Conservation (phyloP, 805 yeast species). For the Ogataea methanolica region DNA sequence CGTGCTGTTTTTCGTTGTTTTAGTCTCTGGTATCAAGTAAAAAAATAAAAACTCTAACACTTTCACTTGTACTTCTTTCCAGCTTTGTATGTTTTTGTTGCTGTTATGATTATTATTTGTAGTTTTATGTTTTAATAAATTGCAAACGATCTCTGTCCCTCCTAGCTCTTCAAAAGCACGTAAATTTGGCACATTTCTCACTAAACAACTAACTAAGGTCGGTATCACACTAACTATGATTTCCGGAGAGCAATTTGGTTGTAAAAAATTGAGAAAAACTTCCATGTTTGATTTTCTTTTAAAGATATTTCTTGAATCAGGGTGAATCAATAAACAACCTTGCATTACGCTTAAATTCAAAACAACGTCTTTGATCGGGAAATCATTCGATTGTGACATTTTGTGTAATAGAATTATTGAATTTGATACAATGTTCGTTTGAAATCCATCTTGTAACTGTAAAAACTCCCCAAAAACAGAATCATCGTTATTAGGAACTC, state of each 20-base stretch:
- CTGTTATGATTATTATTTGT: neutral
- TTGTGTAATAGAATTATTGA: slow-evolving; percentile 27
- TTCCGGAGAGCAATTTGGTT: neutral
- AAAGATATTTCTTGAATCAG: slow-evolving; percentile 48
- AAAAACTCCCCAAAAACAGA: slow-evolving; percentile 36
- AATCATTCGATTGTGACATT: slow-evolving; percentile 5
- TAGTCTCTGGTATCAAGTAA: slow-evolving; percentile 60
- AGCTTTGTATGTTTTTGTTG: slow-evolving; percentile 12
- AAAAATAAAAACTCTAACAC: slow-evolving; percentile 66
- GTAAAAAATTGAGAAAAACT: slow-evolving; percentile 25
- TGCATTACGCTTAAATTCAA: slow-evolving; percentile 40
- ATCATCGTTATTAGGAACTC: slow-evolving; percentile 23
- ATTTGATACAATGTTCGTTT: slow-evolving; percentile 42
- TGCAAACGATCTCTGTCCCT: slow-evolving; percentile 53
- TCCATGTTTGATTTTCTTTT: slow-evolving; percentile 37
- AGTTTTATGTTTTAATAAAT: slow-evolving; percentile 30
- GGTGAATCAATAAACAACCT: slow-evolving; percentile 58
- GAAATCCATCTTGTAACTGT: slow-evolving; percentile 47
- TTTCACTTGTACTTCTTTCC: slow-evolving; percentile 56
- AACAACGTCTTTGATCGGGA: slow-evolving; percentile 6
- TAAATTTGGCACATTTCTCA: slow-evolving; percentile 51
- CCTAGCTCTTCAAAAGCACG: slow-evolving; percentile 52
- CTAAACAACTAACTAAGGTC: slow-evolving; percentile 52
- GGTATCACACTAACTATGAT: slow-evolving; percentile 33
- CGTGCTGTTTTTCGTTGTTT: neutral